Conservation (phyloP, 768 basidiomycete species). For the Pulveroboletus sp. region DNA sequence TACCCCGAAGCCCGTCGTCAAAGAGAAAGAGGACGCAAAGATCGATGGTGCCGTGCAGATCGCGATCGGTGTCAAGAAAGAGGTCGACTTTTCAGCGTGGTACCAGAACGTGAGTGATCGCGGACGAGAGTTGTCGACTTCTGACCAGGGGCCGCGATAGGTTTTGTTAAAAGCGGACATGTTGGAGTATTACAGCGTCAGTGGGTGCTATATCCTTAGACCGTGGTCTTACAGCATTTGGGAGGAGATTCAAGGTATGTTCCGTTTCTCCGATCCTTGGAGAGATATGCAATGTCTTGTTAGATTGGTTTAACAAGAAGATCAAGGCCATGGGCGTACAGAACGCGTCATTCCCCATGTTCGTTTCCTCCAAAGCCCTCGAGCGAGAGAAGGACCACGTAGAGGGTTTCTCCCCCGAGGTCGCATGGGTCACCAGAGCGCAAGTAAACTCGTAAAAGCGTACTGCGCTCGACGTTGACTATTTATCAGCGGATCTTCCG, state of each 20-base stretch:
- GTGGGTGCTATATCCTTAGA: slow-evolving; percentile 97
- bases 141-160: slow-evolving; percentile 38
- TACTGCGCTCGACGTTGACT: neutral
- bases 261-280: neutral
- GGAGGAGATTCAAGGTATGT: slow-evolving; percentile 89
- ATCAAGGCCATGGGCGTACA: slow-evolving; percentile 96
- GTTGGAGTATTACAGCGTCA: slow-evolving; percentile 98
- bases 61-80: slow-evolving; percentile 94
- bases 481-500: slow-evolving; percentile 71
- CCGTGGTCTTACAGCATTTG: slow-evolving; percentile 98
- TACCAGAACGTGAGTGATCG: slow-evolving; percentile 75
- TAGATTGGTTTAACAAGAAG: slow-evolving; percentile 91
- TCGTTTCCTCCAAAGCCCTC: slow-evolving; percentile 86
- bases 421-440: slow-evolving; percentile 99
- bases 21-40: slow-evolving; percentile 73
- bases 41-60: slow-evolving; percentile 89
- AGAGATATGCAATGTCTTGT: neutral
- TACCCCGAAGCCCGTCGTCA: slow-evolving; percentile 34
- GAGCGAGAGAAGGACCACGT: slow-evolving; percentile 98
- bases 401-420: slow-evolving; percentile 98
- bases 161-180: slow-evolving; percentile 98
- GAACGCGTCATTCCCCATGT: slow-evolving; percentile 99
- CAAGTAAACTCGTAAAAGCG: slow-evolving; percentile 38
- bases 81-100: slow-evolving; percentile 92
- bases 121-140: slow-evolving; percentile 1